These are phyloP conservation scores for Xylaria scruposa DNA, from an alignment of 495 filamentous ascomycete genomes.

Conservation along the genomic window DNA sequence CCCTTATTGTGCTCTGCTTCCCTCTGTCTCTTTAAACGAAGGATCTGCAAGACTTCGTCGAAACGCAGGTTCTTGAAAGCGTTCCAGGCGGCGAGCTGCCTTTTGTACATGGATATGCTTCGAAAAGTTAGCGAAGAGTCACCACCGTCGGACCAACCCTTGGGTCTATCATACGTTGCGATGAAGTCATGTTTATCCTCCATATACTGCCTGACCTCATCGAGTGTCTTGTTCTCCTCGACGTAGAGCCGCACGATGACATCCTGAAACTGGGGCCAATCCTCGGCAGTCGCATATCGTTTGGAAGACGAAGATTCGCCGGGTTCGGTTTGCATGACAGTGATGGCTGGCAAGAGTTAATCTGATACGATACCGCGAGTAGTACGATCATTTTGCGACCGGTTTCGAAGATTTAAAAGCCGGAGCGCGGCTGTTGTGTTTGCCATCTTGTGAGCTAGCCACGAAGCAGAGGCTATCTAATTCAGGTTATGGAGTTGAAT, in stretches of 20 bases:
- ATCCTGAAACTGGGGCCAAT: slow-evolving; percentile 38
- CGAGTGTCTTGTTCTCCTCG: slow-evolving; percentile 41
- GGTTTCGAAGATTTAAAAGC: slow-evolving; percentile 28
- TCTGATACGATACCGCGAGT: slow-evolving; percentile 17
- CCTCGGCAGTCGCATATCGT: slow-evolving; percentile 36
- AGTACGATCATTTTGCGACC: slow-evolving; percentile 24
- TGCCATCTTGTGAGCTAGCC: slow-evolving; percentile 28
- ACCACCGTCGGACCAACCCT: background rate
- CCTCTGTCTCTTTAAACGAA: slow-evolving; percentile 37
- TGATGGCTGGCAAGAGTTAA: slow-evolving; percentile 10
- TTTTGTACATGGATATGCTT: slow-evolving; percentile 44
- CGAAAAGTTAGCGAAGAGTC: slow-evolving; percentile 27
- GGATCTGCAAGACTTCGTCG: slow-evolving; percentile 43
- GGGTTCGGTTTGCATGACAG: slow-evolving; percentile 29
- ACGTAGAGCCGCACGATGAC: slow-evolving; percentile 40
- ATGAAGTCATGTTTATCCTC: slow-evolving; percentile 40
- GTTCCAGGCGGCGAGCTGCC: slow-evolving; percentile 40
- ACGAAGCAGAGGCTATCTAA: slow-evolving; percentile 25
- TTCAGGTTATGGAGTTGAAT: slow-evolving; percentile 30
- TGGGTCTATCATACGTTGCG: slow-evolving; percentile 37
- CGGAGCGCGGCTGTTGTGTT: slow-evolving; percentile 20
- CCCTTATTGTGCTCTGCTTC: slow-evolving; percentile 35
- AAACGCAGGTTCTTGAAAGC: slow-evolving; percentile 42
- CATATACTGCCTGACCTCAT: slow-evolving; percentile 42
- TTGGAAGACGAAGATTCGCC: slow-evolving; percentile 28